Evolutionary conservation across 139 green algal species (phyloP).

Genomic region (Coelastrella sp.): DNA sequence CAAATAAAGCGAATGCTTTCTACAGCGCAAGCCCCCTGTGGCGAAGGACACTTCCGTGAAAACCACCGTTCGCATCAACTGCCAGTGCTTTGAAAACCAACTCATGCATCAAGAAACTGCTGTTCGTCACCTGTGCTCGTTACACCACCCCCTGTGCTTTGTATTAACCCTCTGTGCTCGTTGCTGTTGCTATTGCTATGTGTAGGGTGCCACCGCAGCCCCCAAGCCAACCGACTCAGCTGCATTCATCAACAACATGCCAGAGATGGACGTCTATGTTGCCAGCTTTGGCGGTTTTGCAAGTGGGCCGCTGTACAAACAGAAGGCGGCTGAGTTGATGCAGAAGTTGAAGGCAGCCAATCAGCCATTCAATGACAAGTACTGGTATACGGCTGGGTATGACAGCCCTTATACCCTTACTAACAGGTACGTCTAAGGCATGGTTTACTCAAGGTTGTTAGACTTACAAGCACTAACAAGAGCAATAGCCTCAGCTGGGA

Average conservation of each 20-base stretch:
- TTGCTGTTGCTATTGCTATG: neutral
- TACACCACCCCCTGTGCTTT: too few relatives aligned
- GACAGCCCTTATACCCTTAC: constrained; percentile 63
- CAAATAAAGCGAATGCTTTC: too few relatives aligned
- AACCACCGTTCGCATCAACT: too few relatives aligned
- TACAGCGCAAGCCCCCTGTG: too few relatives aligned
- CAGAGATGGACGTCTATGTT: constrained; percentile 69
- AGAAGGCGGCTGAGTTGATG: constrained; percentile 48
- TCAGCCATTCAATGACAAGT: neutral
- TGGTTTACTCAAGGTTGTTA: neutral
- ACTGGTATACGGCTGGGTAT: constrained; percentile 41
- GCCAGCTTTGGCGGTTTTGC: constrained; percentile 66
- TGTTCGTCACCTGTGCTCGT: too few relatives aligned
- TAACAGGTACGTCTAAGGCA: constrained; percentile 27
- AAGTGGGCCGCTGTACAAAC: constrained; percentile 50
- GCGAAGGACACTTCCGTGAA: too few relatives aligned
- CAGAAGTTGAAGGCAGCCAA: constrained; percentile 33
- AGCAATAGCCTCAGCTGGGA: too few relatives aligned
- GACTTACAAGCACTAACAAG: neutral
- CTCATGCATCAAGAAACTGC: too few relatives aligned
- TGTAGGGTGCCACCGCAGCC: constrained; percentile 32
- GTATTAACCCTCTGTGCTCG: too few relatives aligned
- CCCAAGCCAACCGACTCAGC: constrained; percentile 65
- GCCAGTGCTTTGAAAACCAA: too few relatives aligned
- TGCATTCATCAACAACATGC: constrained; percentile 60